Base-by-base conservation (phyloP, 192 early-diverging fungal genomes). In the Coemansia sp. region DNA sequence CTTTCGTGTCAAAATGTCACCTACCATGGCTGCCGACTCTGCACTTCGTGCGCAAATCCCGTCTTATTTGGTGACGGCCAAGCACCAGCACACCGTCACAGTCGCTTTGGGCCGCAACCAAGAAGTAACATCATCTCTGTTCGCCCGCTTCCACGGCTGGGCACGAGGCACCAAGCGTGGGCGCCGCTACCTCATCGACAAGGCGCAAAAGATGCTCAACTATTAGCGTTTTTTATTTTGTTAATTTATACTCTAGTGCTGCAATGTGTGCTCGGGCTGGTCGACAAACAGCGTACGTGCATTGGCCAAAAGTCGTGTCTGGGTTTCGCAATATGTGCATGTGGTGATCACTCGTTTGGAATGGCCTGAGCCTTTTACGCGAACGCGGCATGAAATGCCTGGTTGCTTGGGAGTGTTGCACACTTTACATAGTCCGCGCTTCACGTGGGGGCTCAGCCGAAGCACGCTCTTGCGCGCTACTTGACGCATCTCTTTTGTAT, bases 401-500 rank as follows among this genome's bases (percentile, higher is more conserved):
- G 76, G 76, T 4, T 70, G 20, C 26, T 73, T 48, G 15, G 76
- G 76, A 0, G 60, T 64, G 12, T 53, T 42, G 34, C 76, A 79
- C 6, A 47, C 57, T 49, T 61, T 67, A 57, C 76, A 79, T 6
- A 79, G 54, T 21, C 55, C 65, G 26, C 76, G 71, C 23, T 72
- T 72, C 3, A 79, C 25, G 20, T 79, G 76, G 4, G 76, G 76
- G 54, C 76, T 79, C 42, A 73, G 37, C 24, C 76, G 76, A 26
- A 73, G 58, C 23, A 79, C 76, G 56, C 71, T 67, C 28, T 79
- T 79, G 52, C 67, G 67, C 20, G 76, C 71, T 24, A 79, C 59
- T 53, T 57, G 55, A 3, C 64, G 63, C 76, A 79, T 73, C 38
- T 79, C 76, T 62, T 70, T 79, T 34, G 67, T 21, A 20, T 61